Percentiles rank a stretch among this genome's conserved stretches.
Conservation (phyloP, 129 eudicot genomes). For the Flaveria robusta region DNA sequence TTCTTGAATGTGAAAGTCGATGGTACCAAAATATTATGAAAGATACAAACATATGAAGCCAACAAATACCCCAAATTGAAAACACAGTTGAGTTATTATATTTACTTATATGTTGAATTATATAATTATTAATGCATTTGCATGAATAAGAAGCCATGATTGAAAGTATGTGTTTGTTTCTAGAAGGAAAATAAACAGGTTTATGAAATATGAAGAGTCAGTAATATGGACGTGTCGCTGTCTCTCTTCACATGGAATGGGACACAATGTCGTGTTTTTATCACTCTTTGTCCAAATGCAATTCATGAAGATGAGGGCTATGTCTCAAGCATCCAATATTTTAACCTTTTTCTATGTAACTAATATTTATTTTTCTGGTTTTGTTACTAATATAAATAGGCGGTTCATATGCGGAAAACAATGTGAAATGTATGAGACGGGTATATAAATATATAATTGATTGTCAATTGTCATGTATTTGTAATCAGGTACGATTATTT, state of each 20-base stretch:
- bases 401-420: no score
- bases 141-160: no score
- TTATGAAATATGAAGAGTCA: neutral
- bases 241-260: neutral
- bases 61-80: neutral
- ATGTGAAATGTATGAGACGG: no score
- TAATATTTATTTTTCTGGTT: no score
- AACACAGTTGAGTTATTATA: neutral
- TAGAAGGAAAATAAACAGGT: neutral
- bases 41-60: constrained; percentile 3
- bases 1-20: neutral
- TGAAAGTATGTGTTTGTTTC: neutral
- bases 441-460: no score
- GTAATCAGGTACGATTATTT: no score
- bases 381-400: no score
- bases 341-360: neutral
- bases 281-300: neutral
- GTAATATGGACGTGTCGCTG: neutral
- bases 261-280: neutral
- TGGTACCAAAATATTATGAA: neutral
- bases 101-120: no score
- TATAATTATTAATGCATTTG: no score
- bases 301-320: neutral
- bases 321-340: neutral
- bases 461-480: no score